A percentile compares a stretch with the other conserved stretches of the same genome.
These are phyloP conservation scores for Aurifilum marmelostoma DNA, from an alignment of 2,329 filamentous ascomycete species.

Conservation along the genomic window DNA sequence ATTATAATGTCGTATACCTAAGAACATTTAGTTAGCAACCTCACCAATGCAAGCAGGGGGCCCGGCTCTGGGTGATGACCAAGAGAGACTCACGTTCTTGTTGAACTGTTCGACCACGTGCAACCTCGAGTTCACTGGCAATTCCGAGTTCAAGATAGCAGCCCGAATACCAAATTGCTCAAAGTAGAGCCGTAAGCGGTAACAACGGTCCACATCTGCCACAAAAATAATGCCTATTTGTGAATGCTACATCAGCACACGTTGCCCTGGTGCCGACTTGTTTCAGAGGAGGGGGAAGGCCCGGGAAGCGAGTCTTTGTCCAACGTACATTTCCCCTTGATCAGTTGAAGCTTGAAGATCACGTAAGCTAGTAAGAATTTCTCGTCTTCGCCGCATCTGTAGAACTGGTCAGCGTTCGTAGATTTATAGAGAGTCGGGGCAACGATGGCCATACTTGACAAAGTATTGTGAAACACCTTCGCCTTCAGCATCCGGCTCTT, in stretches of 20 bases:
- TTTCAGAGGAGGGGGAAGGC: no score
- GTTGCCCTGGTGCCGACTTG: no score
- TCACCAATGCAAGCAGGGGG: no score
- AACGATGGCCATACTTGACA: constrained; percentile 60
- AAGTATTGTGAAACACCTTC: constrained; percentile 84
- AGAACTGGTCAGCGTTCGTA: constrained; percentile 19
- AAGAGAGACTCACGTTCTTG: constrained; percentile 63
- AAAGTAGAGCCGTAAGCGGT: constrained; percentile 90
- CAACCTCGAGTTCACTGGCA: constrained; percentile 89
- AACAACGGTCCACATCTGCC: constrained; percentile 83
- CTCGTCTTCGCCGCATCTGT: constrained; percentile 85
- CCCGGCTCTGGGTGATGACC: background rate
- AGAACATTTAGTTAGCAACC: constrained; percentile 6
- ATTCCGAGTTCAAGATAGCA: constrained; percentile 90
- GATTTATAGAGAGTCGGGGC: constrained; percentile 31
- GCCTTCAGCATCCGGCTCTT: constrained; percentile 78
- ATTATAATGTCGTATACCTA: constrained; percentile 91
- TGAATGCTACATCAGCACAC: constrained; percentile 6
- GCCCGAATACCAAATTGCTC: constrained; percentile 96
- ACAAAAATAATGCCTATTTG: constrained; percentile 58
- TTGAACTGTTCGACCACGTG: constrained; percentile 99
- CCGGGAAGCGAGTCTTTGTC: constrained; percentile 60
- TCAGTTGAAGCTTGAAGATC: constrained; percentile 90
- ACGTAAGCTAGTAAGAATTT: constrained; percentile 93
- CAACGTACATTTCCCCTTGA: constrained; percentile 78